Base-by-base conservation (phyloP, 2,329 filamentous ascomycete species). In the Alternaria triticina region DNA sequence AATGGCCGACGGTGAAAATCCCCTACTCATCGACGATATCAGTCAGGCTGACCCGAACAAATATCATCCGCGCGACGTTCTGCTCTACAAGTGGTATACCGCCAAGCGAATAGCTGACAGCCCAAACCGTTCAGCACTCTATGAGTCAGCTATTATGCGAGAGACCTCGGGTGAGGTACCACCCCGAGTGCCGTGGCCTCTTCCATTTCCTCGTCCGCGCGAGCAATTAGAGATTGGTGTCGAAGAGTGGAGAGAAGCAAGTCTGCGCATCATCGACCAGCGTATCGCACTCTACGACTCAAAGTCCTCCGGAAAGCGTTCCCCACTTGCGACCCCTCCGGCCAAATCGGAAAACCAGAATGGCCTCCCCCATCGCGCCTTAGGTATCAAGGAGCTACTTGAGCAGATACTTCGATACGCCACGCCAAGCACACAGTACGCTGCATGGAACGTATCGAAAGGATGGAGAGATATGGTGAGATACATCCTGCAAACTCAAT, bases 261-360 rank as follows among this genome's bases (percentile, higher is more conserved):
- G 4, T 17, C 36, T 40, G 9, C 36, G n/a, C n/a, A 40, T 11
- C 9, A 40, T 40, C 5, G 36, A 40, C 36, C 4, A 17, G 36
- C 36, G 36, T 6, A 40, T 40, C 8, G 36, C 36, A 40, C 15
- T 17, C 36, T 40, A 10, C 36, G 36, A 40, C 33, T n/a, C 30
- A 36, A 36, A 36, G 13, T 36, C 33, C 15, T 17, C 15, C 33
- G 33, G 9, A 17, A 40, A 40, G 33, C 7, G 8, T 40, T 40
- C 33, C 9, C 33, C 8, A 17, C 33, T 10, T 40, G 33, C 33
- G 9, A 6, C 9, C 9, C 9, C 8, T 10, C 15, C 33, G 33
- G 33, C 15, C 33, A 6, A 0, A n/a, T 40, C 33, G 15, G 15
- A 40, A 0, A n/a, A n/a, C 1, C 2, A 0, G 8, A 1, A 40